Base-by-base conservation (phyloP, 441 rosid species). In the Populus trichocarpa region DNA sequence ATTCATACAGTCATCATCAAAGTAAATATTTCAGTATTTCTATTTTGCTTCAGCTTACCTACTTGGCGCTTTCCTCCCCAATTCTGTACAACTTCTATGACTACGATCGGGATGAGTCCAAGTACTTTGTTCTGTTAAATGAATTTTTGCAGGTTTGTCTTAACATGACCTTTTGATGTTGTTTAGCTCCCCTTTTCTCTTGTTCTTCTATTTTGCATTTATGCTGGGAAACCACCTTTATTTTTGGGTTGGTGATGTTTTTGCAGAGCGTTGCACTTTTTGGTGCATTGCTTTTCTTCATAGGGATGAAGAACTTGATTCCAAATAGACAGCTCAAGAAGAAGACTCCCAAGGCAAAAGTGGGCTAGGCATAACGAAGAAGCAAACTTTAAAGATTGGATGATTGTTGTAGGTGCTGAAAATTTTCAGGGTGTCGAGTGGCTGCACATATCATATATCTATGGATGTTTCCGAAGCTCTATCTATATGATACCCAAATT, bases 81-180 rank as follows among this genome's bases (percentile, higher is more conserved):
- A 80, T 88, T 23, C 50, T 88, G 73, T 85, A 81, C 8, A 90
- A 88, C 82, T 88, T 88, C 83, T 88, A 88, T 76, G 87, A 88
- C 76, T 85, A 85, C 22, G 80, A 75, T 12, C 70, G 0, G 3
- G 77, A 83, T 25, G 77, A 81, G 80, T 71, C 79, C 4, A 82
- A 81, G 70, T 78, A 84, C 42, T 8, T 32, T 53, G 61, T 25
- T 26, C 87, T 88, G 33, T 79, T 85, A 50, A 66, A 77, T 35
- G 83, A 88, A 25, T 87, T 88, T 74, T 73, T 86, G 26, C 87
- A 83, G 88, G 90, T 88, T 22, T 46, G 67, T 69, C 38, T 38
- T 42, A 40, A 11, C 32, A 14, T 65, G 46, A 18, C 2, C 0
- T 22, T 61, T 66, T 35, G 28, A 13, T 63, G 71, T 46, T 69